phyloP scores from a whole-genome alignment of 352 stramenopile species.

The Plasmopara muralis region DNA sequence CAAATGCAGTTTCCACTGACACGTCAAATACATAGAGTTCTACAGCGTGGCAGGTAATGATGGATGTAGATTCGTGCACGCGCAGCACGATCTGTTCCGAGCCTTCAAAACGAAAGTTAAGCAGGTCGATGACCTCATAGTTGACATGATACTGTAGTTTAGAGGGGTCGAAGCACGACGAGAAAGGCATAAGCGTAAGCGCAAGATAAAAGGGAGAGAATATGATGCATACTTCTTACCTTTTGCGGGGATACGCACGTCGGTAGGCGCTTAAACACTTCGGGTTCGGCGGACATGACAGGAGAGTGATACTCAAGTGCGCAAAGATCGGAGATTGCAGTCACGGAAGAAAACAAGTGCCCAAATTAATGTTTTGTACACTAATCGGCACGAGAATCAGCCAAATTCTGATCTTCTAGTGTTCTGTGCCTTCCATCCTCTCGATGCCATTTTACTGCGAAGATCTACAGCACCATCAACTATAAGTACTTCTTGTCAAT shows the following conservation, averaged over 20 bases:
- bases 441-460: no score
- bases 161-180: no score
- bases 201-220: neutral
- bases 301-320: slow-evolving; percentile 18
- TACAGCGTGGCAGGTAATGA: slow-evolving; percentile 91
- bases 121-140: slow-evolving; percentile 72
- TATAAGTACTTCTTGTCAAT: no score
- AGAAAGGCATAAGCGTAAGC: neutral
- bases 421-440: no score
- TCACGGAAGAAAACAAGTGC: no score
- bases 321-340: neutral
- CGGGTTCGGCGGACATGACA: slow-evolving; percentile 11
- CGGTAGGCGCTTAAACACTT: slow-evolving; percentile 52
- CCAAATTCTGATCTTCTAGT: no score
- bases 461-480: no score
- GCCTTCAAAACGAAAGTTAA: slow-evolving; percentile 75
- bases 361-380: no score
- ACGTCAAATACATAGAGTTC: slow-evolving; percentile 88
- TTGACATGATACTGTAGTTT: slow-evolving; percentile 50
- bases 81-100: slow-evolving; percentile 45
- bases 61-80: slow-evolving; percentile 49
- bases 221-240: slow-evolving; percentile 15
- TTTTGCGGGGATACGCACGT: slow-evolving; percentile 51
- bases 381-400: no score
- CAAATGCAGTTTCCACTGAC: slow-evolving; percentile 25